These are phyloP conservation scores for Ceratobasidium sp. DNA, from an alignment of 1,284 basidiomycete species.

Conservation along the genomic window DNA sequence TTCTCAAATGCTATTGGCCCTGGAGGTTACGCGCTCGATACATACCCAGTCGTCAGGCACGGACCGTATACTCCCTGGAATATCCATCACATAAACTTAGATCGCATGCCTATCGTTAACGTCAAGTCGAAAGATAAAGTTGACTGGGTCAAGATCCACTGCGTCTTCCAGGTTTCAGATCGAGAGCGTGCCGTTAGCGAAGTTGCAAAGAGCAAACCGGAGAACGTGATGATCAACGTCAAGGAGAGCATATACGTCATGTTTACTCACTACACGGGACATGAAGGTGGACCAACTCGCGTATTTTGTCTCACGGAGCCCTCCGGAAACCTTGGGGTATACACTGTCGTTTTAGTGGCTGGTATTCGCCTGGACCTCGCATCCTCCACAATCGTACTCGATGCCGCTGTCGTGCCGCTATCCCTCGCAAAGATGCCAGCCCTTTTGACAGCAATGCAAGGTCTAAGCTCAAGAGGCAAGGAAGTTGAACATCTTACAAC, in stretches of 20 bases:
- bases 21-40: constrained; percentile 55
- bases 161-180: constrained; percentile 55
- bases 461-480: constrained; percentile 45
- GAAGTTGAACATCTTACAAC: constrained; percentile 36
- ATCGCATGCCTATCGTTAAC: constrained; percentile 52
- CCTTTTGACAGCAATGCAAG: constrained; percentile 48
- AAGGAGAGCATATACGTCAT: constrained; percentile 56
- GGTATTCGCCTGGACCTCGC: constrained; percentile 63
- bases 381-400: constrained; percentile 64
- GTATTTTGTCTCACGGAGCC: constrained; percentile 58
- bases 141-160: constrained; percentile 54
- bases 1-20: constrained; percentile 53
- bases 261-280: constrained; percentile 54
- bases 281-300: constrained; percentile 46
- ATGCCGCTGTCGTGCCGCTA: constrained; percentile 63
- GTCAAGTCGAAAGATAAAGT: constrained; percentile 44
- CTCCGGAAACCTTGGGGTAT: constrained; percentile 51
- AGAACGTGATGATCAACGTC: constrained; percentile 51
- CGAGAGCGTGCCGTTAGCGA: constrained; percentile 55
- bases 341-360: constrained; percentile 62
- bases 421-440: constrained; percentile 42
- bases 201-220: constrained; percentile 49
- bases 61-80: constrained; percentile 54
- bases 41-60: constrained; percentile 54
- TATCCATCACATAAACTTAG: constrained; percentile 56